phyloP scores from a whole-genome alignment of 2,329 filamentous ascomycete genomes.

The Colletotrichum sansevieriae region DNA sequence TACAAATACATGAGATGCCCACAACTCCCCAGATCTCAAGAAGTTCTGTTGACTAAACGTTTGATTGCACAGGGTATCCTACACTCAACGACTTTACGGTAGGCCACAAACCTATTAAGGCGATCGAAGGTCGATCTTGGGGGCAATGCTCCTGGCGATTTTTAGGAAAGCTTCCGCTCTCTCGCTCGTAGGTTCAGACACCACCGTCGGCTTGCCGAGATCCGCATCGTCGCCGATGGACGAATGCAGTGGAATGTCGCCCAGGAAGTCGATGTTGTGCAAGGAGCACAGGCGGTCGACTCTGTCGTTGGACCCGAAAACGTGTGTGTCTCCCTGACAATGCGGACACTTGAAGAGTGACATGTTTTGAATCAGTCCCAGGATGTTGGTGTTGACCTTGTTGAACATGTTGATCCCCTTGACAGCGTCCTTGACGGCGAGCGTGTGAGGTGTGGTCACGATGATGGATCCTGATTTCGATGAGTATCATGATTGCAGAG shows the following conservation, averaged over 20 bases:
- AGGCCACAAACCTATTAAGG: constrained; percentile 7
- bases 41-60: constrained; percentile 37
- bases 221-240: constrained; percentile 90
- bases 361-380: constrained; percentile 96
- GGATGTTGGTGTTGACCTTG: constrained; percentile 82
- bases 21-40: constrained; percentile 28
- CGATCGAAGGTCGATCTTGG: constrained; percentile 53
- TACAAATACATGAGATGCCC: constrained; percentile 42
- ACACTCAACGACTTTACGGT: constrained; percentile 7
- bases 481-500: constrained; percentile 7
- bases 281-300: constrained; percentile 74
- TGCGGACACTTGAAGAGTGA: constrained; percentile 84
- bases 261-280: constrained; percentile 83
- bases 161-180: constrained; percentile 79
- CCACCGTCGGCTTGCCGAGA: constrained; percentile 88
- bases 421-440: constrained; percentile 91
- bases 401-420: constrained; percentile 95
- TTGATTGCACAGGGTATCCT: constrained; percentile 39
- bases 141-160: constrained; percentile 71
- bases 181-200: constrained; percentile 83
- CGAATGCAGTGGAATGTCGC: constrained; percentile 89
- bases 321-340: constrained; percentile 79
- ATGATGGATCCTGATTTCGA: constrained; percentile 77
- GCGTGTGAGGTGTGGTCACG: constrained; percentile 92
- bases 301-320: constrained; percentile 78